Evolutionary conservation across 116 monocot genomes (phyloP).

Genomic region (Dioscorea cayenensis): DNA sequence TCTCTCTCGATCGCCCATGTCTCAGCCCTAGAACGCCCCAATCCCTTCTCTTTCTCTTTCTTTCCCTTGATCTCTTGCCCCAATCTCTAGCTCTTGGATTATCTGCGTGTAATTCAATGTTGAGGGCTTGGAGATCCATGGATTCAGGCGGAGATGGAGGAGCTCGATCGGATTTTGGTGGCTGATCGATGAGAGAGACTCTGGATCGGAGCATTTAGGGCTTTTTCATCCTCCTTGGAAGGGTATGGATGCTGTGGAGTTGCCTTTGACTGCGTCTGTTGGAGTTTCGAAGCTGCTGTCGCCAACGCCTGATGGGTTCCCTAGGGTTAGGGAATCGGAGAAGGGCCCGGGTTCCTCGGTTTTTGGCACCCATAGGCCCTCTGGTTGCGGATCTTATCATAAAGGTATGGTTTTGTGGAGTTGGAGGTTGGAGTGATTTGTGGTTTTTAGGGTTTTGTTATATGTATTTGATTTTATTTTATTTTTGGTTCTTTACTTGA

Average conservation of each 20-base stretch:
- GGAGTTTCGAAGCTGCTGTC: conserved; percentile 14
- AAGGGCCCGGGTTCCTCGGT: conserved; percentile 9
- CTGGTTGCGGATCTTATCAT: conserved; percentile 18
- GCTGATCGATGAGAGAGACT: neutral
- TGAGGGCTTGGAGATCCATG: neutral
- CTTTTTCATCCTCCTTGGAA: neutral
- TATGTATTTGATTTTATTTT: neutral
- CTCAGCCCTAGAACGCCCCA: conserved; percentile 25
- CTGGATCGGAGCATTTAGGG: neutral
- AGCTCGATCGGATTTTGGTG: neutral
- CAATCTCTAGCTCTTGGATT: neutral
- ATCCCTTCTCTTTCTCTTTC: neutral
- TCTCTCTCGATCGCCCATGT: conserved; percentile 9
- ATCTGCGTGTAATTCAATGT: neutral
- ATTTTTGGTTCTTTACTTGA: neutral
- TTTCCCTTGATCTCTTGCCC: conserved; percentile 7
- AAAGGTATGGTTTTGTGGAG: conserved; percentile 8
- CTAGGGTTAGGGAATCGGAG: neutral
- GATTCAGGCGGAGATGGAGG: neutral
- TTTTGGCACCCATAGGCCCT: conserved; percentile 6
- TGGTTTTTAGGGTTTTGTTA: neutral
- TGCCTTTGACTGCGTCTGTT: conserved; percentile 17
- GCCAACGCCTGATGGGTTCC: conserved; percentile 9
- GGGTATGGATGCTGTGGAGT: conserved; percentile 42
- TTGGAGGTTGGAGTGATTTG: neutral